These are phyloP conservation scores for Berkeleyomyces rouxiae DNA, from an alignment of 2,329 filamentous ascomycete species.

Conservation along the genomic window DNA sequence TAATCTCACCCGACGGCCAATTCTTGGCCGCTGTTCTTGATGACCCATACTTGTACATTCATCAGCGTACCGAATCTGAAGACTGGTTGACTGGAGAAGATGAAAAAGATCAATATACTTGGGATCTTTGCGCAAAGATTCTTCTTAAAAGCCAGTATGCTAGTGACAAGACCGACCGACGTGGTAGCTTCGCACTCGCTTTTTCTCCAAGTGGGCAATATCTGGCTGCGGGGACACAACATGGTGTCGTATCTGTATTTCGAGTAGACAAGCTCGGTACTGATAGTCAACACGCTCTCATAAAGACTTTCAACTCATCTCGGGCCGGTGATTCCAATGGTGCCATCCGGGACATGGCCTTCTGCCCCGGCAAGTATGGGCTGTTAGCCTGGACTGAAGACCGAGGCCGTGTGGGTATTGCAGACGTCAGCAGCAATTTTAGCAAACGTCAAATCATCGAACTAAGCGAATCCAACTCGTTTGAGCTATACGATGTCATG, in stretches of 20 bases:
- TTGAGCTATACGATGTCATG: background rate
- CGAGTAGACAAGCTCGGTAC: constrained; percentile 35
- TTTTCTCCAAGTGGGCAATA: constrained; percentile 58
- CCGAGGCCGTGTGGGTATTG: constrained; percentile 56
- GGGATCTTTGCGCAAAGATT: constrained; percentile 35
- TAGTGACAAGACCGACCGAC: constrained; percentile 36
- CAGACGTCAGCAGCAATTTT: constrained; percentile 53
- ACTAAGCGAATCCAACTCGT: constrained; percentile 35
- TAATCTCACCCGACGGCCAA: constrained; percentile 78
- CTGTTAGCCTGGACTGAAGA: constrained; percentile 90
- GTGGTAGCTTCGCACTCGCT: constrained; percentile 61
- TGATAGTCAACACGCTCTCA: constrained; percentile 38
- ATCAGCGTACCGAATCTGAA: constrained; percentile 35
- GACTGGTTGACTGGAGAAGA: constrained; percentile 14
- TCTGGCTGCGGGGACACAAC: constrained; percentile 63
- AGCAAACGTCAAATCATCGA: constrained; percentile 51
- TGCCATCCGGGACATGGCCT: constrained; percentile 79
- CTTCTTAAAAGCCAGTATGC: constrained; percentile 41
- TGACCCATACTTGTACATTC: constrained; percentile 72
- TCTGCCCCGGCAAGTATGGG: constrained; percentile 79
- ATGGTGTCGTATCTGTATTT: constrained; percentile 63
- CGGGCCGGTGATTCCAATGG: constrained; percentile 53
- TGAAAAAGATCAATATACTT: constrained; percentile 24
- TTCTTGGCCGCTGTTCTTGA: constrained; percentile 75
- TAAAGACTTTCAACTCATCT: constrained; percentile 65